Percentiles rank a stretch among this genome's conserved stretches.
Conservation (phyloP, 495 filamentous ascomycete genomes). For the Trichoderma reesei region DNA sequence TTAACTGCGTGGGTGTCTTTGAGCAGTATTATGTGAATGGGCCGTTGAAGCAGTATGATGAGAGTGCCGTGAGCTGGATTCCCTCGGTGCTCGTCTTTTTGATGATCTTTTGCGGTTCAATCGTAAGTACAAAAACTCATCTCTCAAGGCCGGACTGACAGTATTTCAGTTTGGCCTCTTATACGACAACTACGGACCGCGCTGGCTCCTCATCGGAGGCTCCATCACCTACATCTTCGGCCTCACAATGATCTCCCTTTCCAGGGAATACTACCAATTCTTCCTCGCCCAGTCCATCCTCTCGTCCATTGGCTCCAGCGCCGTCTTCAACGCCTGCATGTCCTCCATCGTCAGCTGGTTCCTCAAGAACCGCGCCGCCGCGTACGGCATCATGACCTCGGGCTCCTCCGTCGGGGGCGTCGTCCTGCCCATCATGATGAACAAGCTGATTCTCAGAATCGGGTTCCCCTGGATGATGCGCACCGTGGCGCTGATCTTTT, state of each 20-base stretch:
- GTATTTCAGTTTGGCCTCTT: not conserved
- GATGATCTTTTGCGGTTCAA: conserved; percentile 33
- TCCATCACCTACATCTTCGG: conserved; percentile 57
- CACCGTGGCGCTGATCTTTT: conserved; percentile 56
- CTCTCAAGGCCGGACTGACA: no score
- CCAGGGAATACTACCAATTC: conserved; percentile 56
- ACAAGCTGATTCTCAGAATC: conserved; percentile 48
- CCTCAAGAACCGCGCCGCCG: conserved; percentile 50
- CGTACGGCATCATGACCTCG: conserved; percentile 57
- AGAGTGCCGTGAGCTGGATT: conserved; percentile 51
- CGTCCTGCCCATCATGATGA: conserved; percentile 62
- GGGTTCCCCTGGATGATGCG: conserved; percentile 72
- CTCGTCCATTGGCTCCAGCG: conserved; percentile 44
- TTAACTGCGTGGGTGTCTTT: conserved; percentile 57
- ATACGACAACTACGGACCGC: not conserved
- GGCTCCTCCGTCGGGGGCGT: conserved; percentile 62
- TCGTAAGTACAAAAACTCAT: conserved; percentile 28
- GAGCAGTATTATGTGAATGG: conserved; percentile 44
- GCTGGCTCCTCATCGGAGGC: conserved; percentile 22
- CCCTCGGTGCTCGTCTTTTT: conserved; percentile 31
- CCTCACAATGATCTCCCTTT: conserved; percentile 64
- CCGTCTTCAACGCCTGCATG: conserved; percentile 55
- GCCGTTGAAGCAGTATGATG: conserved; percentile 37
- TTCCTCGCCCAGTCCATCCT: conserved; percentile 50
- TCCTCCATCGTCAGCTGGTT: conserved; percentile 56